These are phyloP conservation scores for Podila epigama DNA, from an alignment of 192 early-diverging fungal species.

Conservation along the genomic window DNA sequence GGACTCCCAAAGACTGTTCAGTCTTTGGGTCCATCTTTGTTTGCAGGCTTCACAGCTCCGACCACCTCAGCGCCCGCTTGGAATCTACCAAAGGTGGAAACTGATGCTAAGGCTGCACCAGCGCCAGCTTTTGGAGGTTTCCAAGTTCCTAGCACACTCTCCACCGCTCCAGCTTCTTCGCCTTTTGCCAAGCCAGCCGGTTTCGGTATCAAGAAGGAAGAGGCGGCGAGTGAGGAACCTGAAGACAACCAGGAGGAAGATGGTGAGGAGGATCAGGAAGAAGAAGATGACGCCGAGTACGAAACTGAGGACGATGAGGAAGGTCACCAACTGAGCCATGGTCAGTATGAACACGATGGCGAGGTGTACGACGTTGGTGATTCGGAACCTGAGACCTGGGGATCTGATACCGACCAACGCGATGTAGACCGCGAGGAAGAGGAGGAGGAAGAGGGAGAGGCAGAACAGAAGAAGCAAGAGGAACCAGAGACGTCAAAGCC, in stretches of 20 bases:
- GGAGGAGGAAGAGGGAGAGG: constrained; percentile 12
- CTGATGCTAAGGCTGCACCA: neutral
- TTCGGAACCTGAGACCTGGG: constrained; percentile 42
- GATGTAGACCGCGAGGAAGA: constrained; percentile 27
- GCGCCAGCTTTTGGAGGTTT: constrained; percentile 6
- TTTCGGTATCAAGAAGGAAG: constrained; percentile 8
- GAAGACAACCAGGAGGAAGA: constrained; percentile 2
- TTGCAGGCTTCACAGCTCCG: neutral
- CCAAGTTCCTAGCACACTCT: constrained; percentile 11
- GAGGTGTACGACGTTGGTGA: constrained; percentile 29
- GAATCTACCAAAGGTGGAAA: neutral
- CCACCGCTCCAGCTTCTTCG: neutral
- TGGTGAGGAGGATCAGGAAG: constrained; percentile 6
- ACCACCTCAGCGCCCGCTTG: neutral
- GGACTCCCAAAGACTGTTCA: neutral
- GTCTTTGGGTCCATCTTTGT: neutral
- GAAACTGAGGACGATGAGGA: constrained; percentile 13
- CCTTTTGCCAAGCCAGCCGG: neutral
- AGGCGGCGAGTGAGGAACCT: neutral
- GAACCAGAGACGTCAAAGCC: neutral
- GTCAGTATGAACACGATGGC: constrained; percentile 32
- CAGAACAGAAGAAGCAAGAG: constrained; percentile 13
- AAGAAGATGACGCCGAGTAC: constrained; percentile 3
- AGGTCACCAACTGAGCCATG: neutral
- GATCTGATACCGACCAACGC: constrained; percentile 38